Evolutionary conservation across 805 yeast species (phyloP), one percentile per base, ranked within the genome.

Genomic region (Candida ovalis): DNA sequence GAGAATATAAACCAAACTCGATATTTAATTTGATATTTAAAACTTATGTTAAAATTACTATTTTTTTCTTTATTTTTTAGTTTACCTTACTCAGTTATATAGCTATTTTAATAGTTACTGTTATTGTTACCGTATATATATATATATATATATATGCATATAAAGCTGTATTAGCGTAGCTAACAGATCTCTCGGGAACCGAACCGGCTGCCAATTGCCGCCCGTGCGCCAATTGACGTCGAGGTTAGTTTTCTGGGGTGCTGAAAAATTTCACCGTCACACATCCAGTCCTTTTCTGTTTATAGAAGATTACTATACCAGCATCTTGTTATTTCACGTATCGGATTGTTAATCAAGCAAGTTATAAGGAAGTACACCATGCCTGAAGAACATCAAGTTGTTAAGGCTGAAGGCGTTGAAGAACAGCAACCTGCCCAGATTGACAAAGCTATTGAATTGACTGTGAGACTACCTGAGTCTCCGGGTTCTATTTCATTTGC

Each of bases 401-500:
- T 21, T 15, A 9, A 9, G 17, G 35, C 35, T 30, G 13, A 23
- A 7, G 37, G 22, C 13, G 43, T 32, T 30, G 45, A 49, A 28
- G 49, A 45, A 18, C 52, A 50, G 27, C 10, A 7, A 7, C 44
- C 44, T 42, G 46, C 49, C 38, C 44, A 42, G 42, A 51, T 41
- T 28, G 60, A 52, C 25, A 57, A 48, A 38, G 52, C 51, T 18
- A 50, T 64, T 33, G 54, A 59, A 32, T 53, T 66, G 46, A 52
- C 55, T 2, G 56, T 66, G 43, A 48, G 45, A 18, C 49, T 66
- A 17, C 68, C 70, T 9, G 62, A 54, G 15, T 54, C 56, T 4
- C 61, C 61, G 5, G 59, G 56, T 10, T 53, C 53, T 19, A 41
- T 64, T 21, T 52, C 52, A 4, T 61, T 67, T 45, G 62, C 65